Conservation (phyloP, 768 basidiomycete genomes). For the Lactarius sanguifluus region DNA sequence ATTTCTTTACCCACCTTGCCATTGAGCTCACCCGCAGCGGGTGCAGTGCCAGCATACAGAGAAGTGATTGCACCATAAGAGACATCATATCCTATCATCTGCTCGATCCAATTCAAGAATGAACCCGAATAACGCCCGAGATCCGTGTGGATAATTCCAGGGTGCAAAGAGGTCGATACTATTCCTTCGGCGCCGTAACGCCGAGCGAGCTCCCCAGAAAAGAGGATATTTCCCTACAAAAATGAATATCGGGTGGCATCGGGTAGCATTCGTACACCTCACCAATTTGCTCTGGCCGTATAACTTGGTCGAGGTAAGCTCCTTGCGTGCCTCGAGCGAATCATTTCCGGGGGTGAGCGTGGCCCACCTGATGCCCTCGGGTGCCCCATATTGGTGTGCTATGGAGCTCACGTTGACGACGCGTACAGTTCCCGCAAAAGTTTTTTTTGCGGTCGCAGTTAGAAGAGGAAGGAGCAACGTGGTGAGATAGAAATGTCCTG, state of each 20-base stretch:
- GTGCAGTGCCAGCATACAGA: slow-evolving; percentile 12
- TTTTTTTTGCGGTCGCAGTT: slow-evolving; percentile 23
- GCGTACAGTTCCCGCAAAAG: slow-evolving; percentile 29
- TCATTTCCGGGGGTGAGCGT: slow-evolving; percentile 8
- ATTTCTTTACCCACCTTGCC: slow-evolving; percentile 14
- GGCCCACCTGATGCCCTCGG: slow-evolving; percentile 11
- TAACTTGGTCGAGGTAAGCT: background rate
- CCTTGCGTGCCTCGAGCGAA: slow-evolving; percentile 1
- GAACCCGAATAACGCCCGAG: background rate
- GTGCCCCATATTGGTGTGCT: background rate
- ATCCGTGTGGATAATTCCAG: slow-evolving; percentile 7
- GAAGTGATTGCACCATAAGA: slow-evolving; percentile 10
- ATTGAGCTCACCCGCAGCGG: background rate
- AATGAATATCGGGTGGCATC: background rate
- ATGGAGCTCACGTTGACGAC: slow-evolving; percentile 32
- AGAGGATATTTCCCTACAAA: slow-evolving; percentile 31
- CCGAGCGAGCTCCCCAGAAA: slow-evolving; percentile 33
- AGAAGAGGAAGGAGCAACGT: slow-evolving; percentile 33
- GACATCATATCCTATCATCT: background rate
- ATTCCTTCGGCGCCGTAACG: slow-evolving; percentile 32
- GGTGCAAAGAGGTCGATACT: slow-evolving; percentile 27
- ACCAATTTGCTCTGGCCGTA: slow-evolving; percentile 26
- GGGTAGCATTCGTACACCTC: background rate
- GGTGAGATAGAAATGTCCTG: slow-evolving; percentile 31
- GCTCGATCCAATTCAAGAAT: background rate